Conservation (phyloP, 1,139 yeast genomes). For the Candida dubliniensis region DNA sequence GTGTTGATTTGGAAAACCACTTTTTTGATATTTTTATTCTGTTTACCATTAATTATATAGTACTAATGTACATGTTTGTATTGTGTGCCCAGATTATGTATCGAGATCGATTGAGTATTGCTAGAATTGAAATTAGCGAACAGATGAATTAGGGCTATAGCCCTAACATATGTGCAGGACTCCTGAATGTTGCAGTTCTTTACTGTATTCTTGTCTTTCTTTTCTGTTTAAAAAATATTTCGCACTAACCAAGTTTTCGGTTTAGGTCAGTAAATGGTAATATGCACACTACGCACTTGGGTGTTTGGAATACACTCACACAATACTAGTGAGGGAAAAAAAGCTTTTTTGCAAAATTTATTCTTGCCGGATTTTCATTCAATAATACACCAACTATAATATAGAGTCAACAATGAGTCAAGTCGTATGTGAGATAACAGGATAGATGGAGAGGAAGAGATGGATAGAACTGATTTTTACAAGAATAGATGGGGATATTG, state of each 20-base stretch:
- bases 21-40: background rate
- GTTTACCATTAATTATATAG: background rate
- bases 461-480: background rate
- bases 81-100: too few relatives aligned
- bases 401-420: slow-evolving; percentile 31
- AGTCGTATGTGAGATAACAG: slow-evolving; percentile 25
- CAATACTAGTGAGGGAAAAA: slow-evolving; percentile 10
- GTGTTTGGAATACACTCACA: slow-evolving; percentile 3
- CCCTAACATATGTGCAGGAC: slow-evolving; percentile 1
- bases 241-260: slow-evolving; percentile 1
- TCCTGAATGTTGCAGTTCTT: background rate
- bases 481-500: background rate
- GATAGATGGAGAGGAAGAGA: background rate
- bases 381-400: slow-evolving; percentile 9
- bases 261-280: background rate
- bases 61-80: background rate
- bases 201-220: background rate
- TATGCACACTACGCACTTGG: background rate
- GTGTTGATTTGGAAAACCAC: too few relatives aligned
- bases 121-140: too few relatives aligned
- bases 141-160: slow-evolving; percentile 1
- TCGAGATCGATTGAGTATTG: too few relatives aligned
- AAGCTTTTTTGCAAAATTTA: slow-evolving; percentile 18
- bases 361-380: slow-evolving; percentile 12
- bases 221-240: background rate